phyloP scores from a whole-genome alignment of 106 monocot species.

The Allium fistulosum region DNA sequence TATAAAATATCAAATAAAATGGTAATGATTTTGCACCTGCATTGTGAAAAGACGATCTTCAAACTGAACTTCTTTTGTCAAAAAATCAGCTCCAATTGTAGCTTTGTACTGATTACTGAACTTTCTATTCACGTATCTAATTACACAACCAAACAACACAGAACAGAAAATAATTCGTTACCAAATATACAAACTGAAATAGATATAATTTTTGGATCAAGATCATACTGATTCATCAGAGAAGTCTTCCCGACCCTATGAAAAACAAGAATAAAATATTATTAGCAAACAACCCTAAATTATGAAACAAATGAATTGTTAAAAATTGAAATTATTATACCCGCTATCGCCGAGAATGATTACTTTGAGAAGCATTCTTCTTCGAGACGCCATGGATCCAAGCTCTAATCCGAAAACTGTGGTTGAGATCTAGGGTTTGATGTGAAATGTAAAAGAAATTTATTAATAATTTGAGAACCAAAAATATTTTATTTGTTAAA shows the following conservation, averaged over 20 bases:
- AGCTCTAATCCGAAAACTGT: not conserved
- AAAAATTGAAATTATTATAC: conserved; percentile 17
- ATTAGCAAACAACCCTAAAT: conserved; percentile 2
- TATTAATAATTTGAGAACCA: too few relatives aligned
- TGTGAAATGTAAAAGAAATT: too few relatives aligned
- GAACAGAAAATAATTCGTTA: not conserved
- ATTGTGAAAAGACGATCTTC: conserved; percentile 56
- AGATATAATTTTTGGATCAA: not conserved
- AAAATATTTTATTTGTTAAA: too few relatives aligned
- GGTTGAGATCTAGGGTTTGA: not conserved
- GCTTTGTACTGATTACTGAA: conserved; percentile 82
- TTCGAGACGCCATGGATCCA: conserved; percentile 67
- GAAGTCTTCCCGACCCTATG: conserved; percentile 14
- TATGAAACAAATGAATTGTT: not conserved
- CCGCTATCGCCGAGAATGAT: conserved; percentile 99
- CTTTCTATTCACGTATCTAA: conserved; percentile 39
- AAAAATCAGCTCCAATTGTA: conserved; percentile 72
- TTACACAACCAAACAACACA: not conserved
- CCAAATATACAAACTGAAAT: not conserved
- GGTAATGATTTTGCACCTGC: conserved; percentile 12
- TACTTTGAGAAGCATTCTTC: conserved; percentile 95
- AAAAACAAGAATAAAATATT: not conserved
- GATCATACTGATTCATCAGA: conserved; percentile 7
- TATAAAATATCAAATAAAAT: too few relatives aligned
- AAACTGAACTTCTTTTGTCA: conserved; percentile 74